Evolutionary conservation across 2,329 filamentous ascomycete genomes (phyloP).

Genomic region (Colletotrichum chlorophyti): DNA sequence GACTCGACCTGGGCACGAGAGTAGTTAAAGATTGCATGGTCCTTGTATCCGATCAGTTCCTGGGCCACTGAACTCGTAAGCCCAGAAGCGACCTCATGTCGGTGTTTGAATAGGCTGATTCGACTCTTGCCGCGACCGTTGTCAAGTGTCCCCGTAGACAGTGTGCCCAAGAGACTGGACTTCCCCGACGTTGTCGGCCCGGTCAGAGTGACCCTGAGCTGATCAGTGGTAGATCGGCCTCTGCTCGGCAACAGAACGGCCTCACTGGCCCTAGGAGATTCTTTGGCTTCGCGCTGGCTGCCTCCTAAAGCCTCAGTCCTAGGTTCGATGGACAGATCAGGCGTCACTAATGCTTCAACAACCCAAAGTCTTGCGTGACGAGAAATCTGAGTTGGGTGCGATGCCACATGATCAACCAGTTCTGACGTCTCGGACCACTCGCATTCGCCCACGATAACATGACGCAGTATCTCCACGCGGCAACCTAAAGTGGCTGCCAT

Average conservation of each 20-base stretch:
- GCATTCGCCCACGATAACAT: constrained; percentile 85
- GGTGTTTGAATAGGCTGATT: constrained; percentile 86
- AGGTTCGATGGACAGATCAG: constrained; percentile 59
- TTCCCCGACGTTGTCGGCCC: constrained; percentile 93
- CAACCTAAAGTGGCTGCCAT: constrained; percentile 96
- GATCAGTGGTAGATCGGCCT: constrained; percentile 66
- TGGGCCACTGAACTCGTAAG: constrained; percentile 95
- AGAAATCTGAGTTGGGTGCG: constrained; percentile 33
- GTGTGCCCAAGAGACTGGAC: constrained; percentile 85
- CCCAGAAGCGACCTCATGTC: constrained; percentile 90
- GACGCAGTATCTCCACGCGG: constrained; percentile 79
- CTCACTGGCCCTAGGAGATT: not conserved
- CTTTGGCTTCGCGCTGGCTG: constrained; percentile 6
- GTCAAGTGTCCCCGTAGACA: constrained; percentile 87
- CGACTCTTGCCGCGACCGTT: constrained; percentile 92
- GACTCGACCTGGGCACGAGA: constrained; percentile 85
- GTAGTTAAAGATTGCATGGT: constrained; percentile 75
- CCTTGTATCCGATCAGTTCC: constrained; percentile 86
- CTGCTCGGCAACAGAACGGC: constrained; percentile 41
- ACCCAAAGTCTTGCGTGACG: constrained; percentile 74
- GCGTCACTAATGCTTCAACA: constrained; percentile 87
- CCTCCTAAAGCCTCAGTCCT: constrained; percentile 30
- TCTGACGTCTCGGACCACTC: constrained; percentile 67
- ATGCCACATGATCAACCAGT: constrained; percentile 36
- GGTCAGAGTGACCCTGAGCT: constrained; percentile 85